phyloP scores from a whole-genome alignment of 2,329 filamentous ascomycete species.

The Sclerotinia glacialis region DNA sequence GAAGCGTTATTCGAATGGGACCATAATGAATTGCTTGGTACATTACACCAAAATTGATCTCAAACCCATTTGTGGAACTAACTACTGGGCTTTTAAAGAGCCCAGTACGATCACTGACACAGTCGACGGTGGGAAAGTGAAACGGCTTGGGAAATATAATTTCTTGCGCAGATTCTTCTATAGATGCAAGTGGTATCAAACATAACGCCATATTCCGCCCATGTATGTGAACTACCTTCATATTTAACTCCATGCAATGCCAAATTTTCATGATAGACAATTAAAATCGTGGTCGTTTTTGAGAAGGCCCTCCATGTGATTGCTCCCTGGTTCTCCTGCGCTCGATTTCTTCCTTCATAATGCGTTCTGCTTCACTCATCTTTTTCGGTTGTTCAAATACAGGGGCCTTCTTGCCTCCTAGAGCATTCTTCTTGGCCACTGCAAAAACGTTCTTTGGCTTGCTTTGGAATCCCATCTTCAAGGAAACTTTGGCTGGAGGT shows the following conservation, averaged over 20 bases:
- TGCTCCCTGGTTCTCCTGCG: conserved; percentile 58
- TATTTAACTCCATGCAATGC: conserved; percentile 26
- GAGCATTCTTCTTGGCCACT: conserved; percentile 65
- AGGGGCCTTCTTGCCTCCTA: conserved; percentile 61
- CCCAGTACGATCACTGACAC: background rate
- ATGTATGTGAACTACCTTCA: conserved; percentile 19
- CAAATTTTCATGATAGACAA: conserved; percentile 3
- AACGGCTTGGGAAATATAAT: background rate
- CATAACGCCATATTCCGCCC: conserved; percentile 26
- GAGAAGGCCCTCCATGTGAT: conserved; percentile 17
- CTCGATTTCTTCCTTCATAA: conserved; percentile 84
- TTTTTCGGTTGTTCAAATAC: conserved; percentile 67
- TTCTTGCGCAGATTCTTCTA: conserved; percentile 20
- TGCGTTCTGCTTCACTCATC: conserved; percentile 83
- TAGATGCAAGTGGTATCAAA: conserved; percentile 34
- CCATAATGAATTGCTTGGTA: background rate
- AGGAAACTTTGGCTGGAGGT: conserved; percentile 49
- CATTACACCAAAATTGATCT: background rate
- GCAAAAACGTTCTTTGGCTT: conserved; percentile 78
- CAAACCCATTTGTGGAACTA: background rate
- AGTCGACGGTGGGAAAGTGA: background rate
- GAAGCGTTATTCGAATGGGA: background rate
- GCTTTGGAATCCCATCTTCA: conserved; percentile 63
- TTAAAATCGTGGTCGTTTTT: conserved; percentile 21
- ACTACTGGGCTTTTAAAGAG: background rate